Evolutionary conservation across 345 rosid species (phyloP).

Genomic region (Cardamine resedifolia): DNA sequence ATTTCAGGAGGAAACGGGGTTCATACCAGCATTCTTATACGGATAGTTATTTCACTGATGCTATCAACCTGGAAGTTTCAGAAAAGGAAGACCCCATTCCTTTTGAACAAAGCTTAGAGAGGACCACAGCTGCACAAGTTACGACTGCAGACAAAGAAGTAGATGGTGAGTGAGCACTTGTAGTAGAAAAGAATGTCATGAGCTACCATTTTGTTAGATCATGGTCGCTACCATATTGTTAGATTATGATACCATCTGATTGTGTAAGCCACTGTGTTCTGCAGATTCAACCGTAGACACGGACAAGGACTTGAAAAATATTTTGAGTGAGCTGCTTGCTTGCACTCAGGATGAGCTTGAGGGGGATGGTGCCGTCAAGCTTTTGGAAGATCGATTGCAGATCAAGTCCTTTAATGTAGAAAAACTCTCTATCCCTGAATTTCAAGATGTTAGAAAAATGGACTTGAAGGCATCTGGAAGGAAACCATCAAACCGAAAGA

Average conservation of each 20-base stretch:
- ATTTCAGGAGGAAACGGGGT: conserved; percentile 47
- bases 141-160: conserved; percentile 38
- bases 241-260: conserved; percentile 30
- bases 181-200: conserved; percentile 19
- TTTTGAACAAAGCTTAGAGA: conserved; percentile 33
- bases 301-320: conserved; percentile 44
- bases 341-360: conserved; percentile 50
- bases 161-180: conserved; percentile 49
- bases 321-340: conserved; percentile 60
- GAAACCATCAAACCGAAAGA: conserved; percentile 46
- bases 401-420: conserved; percentile 53
- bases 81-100: conserved; percentile 40
- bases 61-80: conserved; percentile 42
- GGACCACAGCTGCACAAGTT: conserved; percentile 33
- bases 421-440: conserved; percentile 57
- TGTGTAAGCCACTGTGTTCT: conserved; percentile 11
- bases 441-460: conserved; percentile 48
- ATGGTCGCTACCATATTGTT: conserved; percentile 14
- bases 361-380: conserved; percentile 54
- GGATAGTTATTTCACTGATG: conserved; percentile 30
- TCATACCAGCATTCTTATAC: conserved; percentile 48
- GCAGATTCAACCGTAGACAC: conserved; percentile 47
- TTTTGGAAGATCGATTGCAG: conserved; percentile 60
- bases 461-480: conserved; percentile 49
- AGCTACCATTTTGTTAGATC: conserved; percentile 23